Evolutionary conservation across 257 asterid species (phyloP), one percentile per base, ranked within the genome.

Genomic region (Jacaranda mimosifolia): DNA sequence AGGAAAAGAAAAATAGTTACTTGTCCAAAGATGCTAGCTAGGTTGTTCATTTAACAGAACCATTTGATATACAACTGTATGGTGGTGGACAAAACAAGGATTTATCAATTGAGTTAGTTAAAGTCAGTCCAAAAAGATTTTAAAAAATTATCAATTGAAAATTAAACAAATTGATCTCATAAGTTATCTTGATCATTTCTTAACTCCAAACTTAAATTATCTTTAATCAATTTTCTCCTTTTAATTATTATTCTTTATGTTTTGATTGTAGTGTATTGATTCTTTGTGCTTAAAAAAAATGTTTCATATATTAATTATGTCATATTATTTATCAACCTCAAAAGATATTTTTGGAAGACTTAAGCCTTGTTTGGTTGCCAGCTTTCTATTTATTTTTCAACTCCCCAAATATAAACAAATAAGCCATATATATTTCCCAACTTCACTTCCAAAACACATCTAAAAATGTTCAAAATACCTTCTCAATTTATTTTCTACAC

Each of bases 71-170:
- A 63, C 55, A 39, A 66, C 38, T 56, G 14, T 0, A 45, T 39
- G 17, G n/a, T 52, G 4, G 57, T 68, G 76, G 73, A 46, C 48
- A 52, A 35, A 77, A n/a, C 51, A n/a, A 52, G 60, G 46, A 72
- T 80, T 72, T 80, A 63, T 58, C 66, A 35, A 55, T 66, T 63
- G 15, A 63, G 74, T 70, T 51, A 67, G 38, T 52, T 55, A 66
- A 66, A 75, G 60, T 67, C 75, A 52, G 73, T 48, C 75, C 56
- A 70, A 38, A n/a, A 19, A 49, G 32, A 53, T 11, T 42, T 35
- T 32, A 11, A 26, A 7, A 42, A 5, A 51, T 46, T 32, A 52
- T 4, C 52, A 53, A 12, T 68, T 68, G 51, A 51, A 49, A 49
- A 21, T 52, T 59, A 45, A 65, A 5, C 58, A 15, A 52, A 7